phyloP scores from a whole-genome alignment of 768 basidiomycete species.

The Russula sp. region DNA sequence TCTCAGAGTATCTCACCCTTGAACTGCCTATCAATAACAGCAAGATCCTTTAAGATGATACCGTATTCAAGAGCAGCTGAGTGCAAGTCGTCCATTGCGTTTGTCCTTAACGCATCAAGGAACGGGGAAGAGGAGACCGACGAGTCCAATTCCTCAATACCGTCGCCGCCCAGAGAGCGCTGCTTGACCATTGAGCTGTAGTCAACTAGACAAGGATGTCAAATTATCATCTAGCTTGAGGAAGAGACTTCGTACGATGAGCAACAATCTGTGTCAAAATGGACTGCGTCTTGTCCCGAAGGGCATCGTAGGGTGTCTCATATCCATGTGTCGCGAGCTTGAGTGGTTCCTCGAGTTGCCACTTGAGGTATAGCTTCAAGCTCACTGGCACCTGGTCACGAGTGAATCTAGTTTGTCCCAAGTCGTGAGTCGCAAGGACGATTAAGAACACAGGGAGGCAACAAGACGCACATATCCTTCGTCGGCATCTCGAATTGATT shows the following conservation, averaged over 20 bases:
- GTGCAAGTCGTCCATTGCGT: constrained; percentile 86
- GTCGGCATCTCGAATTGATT: constrained; percentile 86
- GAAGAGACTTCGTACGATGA: constrained; percentile 56
- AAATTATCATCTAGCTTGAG: constrained; percentile 6
- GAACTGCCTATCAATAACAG: constrained; percentile 84
- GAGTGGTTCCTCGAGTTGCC: constrained; percentile 55
- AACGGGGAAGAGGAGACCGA: constrained; percentile 75
- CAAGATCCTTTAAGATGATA: constrained; percentile 77
- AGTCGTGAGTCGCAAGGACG: background rate
- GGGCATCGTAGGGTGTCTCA: constrained; percentile 75
- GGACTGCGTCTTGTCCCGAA: constrained; percentile 79
- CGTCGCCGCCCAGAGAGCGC: constrained; percentile 72
- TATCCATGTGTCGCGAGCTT: constrained; percentile 81
- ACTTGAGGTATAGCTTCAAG: constrained; percentile 81
- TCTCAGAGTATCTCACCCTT: constrained; percentile 47
- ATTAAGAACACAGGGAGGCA: background rate
- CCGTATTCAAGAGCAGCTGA: constrained; percentile 80
- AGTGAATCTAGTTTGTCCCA: constrained; percentile 54
- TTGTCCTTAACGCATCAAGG: constrained; percentile 74
- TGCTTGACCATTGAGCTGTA: constrained; percentile 72
- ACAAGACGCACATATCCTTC: constrained; percentile 66
- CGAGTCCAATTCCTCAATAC: constrained; percentile 67
- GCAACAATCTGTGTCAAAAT: constrained; percentile 85
- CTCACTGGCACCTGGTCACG: constrained; percentile 85
- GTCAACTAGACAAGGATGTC: constrained; percentile 40